Percentiles rank a stretch among this genome's conserved stretches.
Conservation (phyloP, 2,329 filamentous ascomycete genomes). For the Fusarium temperatum region DNA sequence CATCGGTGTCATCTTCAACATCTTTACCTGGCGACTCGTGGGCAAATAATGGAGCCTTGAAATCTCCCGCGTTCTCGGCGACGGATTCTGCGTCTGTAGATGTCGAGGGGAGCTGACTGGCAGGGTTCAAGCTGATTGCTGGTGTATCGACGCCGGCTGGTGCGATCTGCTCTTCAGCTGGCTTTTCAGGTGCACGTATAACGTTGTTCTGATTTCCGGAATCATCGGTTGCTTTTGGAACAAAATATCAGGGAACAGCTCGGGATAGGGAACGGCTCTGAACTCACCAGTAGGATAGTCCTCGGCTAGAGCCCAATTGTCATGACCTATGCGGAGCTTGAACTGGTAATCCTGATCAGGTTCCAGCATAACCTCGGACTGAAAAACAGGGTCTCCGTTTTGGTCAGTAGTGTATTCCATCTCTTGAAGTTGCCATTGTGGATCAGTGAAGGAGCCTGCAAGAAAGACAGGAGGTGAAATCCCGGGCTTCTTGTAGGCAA, state of each 20-base stretch:
- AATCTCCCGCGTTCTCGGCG: slow-evolving; percentile 18
- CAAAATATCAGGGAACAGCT: slow-evolving; percentile 2
- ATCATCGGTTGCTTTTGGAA: slow-evolving; percentile 50
- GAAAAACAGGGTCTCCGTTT: slow-evolving; percentile 66
- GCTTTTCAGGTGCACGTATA: slow-evolving; percentile 43
- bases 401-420: slow-evolving; percentile 65
- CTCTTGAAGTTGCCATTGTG: slow-evolving; percentile 72
- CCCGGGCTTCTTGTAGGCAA: slow-evolving; percentile 69
- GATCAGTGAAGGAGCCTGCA: slow-evolving; percentile 73
- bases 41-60: slow-evolving; percentile 54
- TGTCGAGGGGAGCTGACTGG: neutral
- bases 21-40: slow-evolving; percentile 57
- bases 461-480: slow-evolving; percentile 74
- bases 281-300: slow-evolving; percentile 65
- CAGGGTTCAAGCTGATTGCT: slow-evolving; percentile 15
- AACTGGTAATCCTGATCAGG: slow-evolving; percentile 73
- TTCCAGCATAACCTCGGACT: slow-evolving; percentile 62
- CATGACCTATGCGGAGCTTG: slow-evolving; percentile 75
- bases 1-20: slow-evolving; percentile 42
- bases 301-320: slow-evolving; percentile 75
- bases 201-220: slow-evolving; percentile 61
- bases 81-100: slow-evolving; percentile 6
- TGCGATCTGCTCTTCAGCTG: slow-evolving; percentile 18
- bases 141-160: slow-evolving; percentile 13
- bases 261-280: neutral